Percentiles rank a stretch among this genome's conserved stretches.
Evolutionary conservation across 805 yeast species (phyloP).

Genomic region (Zygosaccharomyces kombuchaensis): DNA sequence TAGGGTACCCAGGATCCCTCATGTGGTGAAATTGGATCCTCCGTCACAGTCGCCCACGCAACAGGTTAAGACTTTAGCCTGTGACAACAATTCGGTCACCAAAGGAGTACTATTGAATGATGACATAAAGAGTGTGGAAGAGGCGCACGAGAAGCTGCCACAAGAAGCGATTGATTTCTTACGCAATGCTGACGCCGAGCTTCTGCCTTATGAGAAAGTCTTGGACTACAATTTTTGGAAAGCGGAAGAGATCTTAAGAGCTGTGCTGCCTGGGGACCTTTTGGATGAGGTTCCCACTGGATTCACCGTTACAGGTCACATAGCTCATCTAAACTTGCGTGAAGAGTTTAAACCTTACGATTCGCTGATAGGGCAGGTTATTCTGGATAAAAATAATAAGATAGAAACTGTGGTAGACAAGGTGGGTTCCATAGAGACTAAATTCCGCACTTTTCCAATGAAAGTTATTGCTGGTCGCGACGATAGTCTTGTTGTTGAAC

Average conservation of each 20-base stretch:
- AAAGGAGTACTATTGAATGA: slow-evolving; percentile 57
- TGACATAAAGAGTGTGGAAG: slow-evolving; percentile 38
- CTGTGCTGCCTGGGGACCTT: slow-evolving; percentile 67
- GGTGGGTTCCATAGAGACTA: slow-evolving; percentile 77
- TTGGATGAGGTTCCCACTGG: slow-evolving; percentile 81
- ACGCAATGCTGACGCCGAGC: slow-evolving; percentile 41
- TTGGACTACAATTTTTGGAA: slow-evolving; percentile 82
- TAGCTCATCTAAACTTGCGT: slow-evolving; percentile 85
- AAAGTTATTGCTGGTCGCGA: slow-evolving; percentile 84
- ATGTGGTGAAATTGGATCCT: slow-evolving; percentile 47
- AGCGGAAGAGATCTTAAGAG: slow-evolving; percentile 75
- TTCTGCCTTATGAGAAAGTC: slow-evolving; percentile 50
- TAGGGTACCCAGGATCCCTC: slow-evolving; percentile 64
- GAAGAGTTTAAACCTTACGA: slow-evolving; percentile 83
- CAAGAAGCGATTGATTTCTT: slow-evolving; percentile 44
- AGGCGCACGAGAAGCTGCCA: slow-evolving; percentile 40
- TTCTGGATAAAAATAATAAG: slow-evolving; percentile 74
- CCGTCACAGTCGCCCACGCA: slow-evolving; percentile 12
- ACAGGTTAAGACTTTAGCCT: slow-evolving; percentile 20
- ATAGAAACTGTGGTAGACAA: slow-evolving; percentile 90
- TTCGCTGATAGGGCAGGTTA: slow-evolving; percentile 77
- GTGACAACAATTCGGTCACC: slow-evolving; percentile 27
- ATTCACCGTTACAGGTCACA: slow-evolving; percentile 89
- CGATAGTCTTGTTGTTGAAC: slow-evolving; percentile 64
- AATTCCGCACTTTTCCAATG: slow-evolving; percentile 90